Conservation (phyloP, 495 filamentous ascomycete genomes). For the Lasiosphaeris hirsuta region DNA sequence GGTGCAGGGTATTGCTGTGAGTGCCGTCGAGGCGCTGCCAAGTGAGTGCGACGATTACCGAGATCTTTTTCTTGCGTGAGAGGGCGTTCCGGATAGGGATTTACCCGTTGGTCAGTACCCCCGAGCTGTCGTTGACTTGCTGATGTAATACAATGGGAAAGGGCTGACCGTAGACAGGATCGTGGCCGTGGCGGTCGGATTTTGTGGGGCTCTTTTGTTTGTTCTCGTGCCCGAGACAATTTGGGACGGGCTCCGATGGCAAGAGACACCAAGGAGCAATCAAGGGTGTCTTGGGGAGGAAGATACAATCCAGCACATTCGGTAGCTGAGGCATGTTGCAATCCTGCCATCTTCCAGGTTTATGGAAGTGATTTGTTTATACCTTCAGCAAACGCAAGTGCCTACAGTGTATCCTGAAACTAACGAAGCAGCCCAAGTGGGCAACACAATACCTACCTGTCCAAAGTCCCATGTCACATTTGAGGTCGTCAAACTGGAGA, state of each 20-base stretch:
- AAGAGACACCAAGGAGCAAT: neutral
- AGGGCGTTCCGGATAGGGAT: neutral
- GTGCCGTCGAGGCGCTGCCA: neutral
- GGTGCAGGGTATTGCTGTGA: neutral
- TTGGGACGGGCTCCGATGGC: neutral
- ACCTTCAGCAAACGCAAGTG: too few relatives aligned
- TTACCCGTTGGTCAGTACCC: neutral
- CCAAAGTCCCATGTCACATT: too few relatives aligned
- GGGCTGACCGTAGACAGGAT: neutral
- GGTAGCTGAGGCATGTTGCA: too few relatives aligned
- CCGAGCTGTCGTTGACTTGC: neutral
- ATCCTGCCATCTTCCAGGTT: too few relatives aligned
- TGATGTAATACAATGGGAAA: neutral
- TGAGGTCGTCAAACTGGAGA: too few relatives aligned
- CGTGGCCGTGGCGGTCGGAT: neutral
- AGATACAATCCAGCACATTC: too few relatives aligned
- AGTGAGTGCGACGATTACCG: neutral
- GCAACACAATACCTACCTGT: too few relatives aligned
- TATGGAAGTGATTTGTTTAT: too few relatives aligned
- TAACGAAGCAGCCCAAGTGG: too few relatives aligned
- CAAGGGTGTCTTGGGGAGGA: too few relatives aligned
- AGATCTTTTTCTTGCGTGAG: constrained; percentile 1
- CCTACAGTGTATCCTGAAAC: too few relatives aligned
- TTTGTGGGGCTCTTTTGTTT: neutral
- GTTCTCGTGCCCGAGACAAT: neutral